These are phyloP conservation scores for Cadophora luteo-olivacea DNA, from an alignment of 2,329 filamentous ascomycete species.

Conservation along the genomic window DNA sequence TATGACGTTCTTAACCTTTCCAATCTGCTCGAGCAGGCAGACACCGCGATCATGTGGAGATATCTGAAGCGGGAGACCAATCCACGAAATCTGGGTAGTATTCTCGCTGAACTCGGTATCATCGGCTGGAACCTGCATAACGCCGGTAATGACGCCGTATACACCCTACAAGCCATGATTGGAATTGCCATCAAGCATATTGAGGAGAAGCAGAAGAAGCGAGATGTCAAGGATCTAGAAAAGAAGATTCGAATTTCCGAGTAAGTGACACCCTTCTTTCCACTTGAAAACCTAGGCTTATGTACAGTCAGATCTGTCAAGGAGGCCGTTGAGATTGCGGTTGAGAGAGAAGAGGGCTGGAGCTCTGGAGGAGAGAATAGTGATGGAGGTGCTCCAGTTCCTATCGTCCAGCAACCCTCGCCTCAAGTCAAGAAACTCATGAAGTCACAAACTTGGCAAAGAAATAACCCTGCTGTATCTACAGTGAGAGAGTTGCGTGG, in stretches of 20 bases:
- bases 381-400: conserved; percentile 35
- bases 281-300: conserved; percentile 16
- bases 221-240: conserved; percentile 27
- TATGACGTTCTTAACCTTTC: conserved; percentile 61
- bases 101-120: conserved; percentile 71
- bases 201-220: conserved; percentile 28
- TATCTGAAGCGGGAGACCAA: conserved; percentile 62
- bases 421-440: conserved; percentile 12
- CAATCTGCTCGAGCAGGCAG: conserved; percentile 68
- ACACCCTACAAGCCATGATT: conserved; percentile 77
- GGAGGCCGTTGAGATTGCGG: conserved; percentile 27
- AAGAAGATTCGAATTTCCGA: conserved; percentile 32
- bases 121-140: conserved; percentile 76
- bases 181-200: conserved; percentile 57
- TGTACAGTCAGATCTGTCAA: conserved; percentile 22
- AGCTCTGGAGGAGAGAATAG: conserved; percentile 38
- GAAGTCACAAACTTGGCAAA: conserved; percentile 11
- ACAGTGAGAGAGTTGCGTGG: not conserved
- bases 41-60: conserved; percentile 76
- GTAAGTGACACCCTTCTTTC: conserved; percentile 23
- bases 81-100: conserved; percentile 60
- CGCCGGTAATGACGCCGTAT: conserved; percentile 84
- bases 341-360: conserved; percentile 35
- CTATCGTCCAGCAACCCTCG: conserved; percentile 2
- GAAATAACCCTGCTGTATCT: not conserved